These are phyloP conservation scores for Candida lessepsii DNA, from an alignment of 805 yeast genomes.

Conservation along the genomic window DNA sequence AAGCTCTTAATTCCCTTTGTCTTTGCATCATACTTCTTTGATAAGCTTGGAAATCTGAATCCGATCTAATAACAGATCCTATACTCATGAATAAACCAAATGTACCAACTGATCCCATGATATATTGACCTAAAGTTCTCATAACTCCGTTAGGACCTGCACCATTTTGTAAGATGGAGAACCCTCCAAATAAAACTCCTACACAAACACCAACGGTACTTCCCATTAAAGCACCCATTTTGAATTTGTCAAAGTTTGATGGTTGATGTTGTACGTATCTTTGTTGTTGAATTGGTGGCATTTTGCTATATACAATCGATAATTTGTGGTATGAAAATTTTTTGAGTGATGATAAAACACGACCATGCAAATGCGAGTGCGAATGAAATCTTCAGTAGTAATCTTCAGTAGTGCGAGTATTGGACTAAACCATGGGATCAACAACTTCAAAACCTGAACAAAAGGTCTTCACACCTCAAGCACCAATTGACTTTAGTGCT, in stretches of 20 bases:
- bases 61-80: constrained; percentile 89
- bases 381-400: background rate
- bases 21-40: constrained; percentile 29
- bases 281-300: constrained; percentile 71
- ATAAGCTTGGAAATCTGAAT: constrained; percentile 38
- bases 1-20: constrained; percentile 20
- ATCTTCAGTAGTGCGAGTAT: background rate
- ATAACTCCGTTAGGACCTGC: constrained; percentile 98
- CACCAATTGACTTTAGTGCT: constrained; percentile 68
- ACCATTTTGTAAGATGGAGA: constrained; percentile 86
- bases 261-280: constrained; percentile 60
- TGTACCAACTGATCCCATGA: constrained; percentile 94
- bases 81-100: constrained; percentile 96
- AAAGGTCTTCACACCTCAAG: constrained; percentile 62
- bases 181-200: constrained; percentile 92
- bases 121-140: constrained; percentile 95
- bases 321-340: constrained; percentile 7
- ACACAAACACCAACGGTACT: constrained; percentile 88
- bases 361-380: constrained; percentile 1
- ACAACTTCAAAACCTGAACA: constrained; percentile 61
- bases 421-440: constrained; percentile 48
- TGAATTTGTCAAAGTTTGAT: constrained; percentile 91
- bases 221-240: constrained; percentile 99
- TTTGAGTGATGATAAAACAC: constrained; percentile 5
- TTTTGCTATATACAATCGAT: constrained; percentile 16